A percentile compares a stretch with the other conserved stretches of the same genome.
Evolutionary conservation across 1,139 yeast genomes (phyloP).

Genomic region (Arxiozyma slooffiae): DNA sequence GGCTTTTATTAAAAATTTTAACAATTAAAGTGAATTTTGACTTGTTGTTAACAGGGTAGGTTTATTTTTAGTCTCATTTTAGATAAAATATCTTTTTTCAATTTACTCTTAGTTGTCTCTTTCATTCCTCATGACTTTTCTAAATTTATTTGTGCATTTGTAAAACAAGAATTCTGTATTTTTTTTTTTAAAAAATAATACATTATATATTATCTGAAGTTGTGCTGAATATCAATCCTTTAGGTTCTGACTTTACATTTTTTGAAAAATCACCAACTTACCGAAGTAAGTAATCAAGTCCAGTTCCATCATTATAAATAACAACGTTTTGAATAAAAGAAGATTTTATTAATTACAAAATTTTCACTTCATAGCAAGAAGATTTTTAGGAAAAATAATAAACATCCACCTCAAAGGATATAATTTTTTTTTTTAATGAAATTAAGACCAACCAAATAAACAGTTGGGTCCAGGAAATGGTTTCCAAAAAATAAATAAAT

Average conservation of each 20-base stretch:
- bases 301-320: constrained; percentile 3
- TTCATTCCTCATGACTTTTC: constrained; percentile 26
- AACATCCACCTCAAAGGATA: constrained; percentile 10
- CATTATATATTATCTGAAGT: constrained; percentile 7
- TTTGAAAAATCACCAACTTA: constrained; percentile 19
- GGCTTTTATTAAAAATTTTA: no score
- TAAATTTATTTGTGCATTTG: constrained; percentile 20
- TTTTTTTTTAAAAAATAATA: constrained; percentile 20
- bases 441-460: constrained; percentile 3
- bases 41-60: not conserved
- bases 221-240: not conserved
- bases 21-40: not conserved
- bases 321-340: constrained; percentile 11
- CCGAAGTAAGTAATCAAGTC: constrained; percentile 19
- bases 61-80: constrained; percentile 14
- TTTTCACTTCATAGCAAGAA: constrained; percentile 15
- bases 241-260: constrained; percentile 14
- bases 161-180: constrained; percentile 20
- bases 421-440: constrained; percentile 13
- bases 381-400: constrained; percentile 4
- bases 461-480: not conserved
- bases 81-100: constrained; percentile 26
- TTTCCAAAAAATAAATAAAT: no score
- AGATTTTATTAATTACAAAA: constrained; percentile 16
- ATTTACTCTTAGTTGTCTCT: constrained; percentile 25